A percentile compares a stretch with the other conserved stretches of the same genome.
Evolutionary conservation across 2,329 filamentous ascomycete genomes (phyloP).

Genomic region (Salinomyces thailandicus): DNA sequence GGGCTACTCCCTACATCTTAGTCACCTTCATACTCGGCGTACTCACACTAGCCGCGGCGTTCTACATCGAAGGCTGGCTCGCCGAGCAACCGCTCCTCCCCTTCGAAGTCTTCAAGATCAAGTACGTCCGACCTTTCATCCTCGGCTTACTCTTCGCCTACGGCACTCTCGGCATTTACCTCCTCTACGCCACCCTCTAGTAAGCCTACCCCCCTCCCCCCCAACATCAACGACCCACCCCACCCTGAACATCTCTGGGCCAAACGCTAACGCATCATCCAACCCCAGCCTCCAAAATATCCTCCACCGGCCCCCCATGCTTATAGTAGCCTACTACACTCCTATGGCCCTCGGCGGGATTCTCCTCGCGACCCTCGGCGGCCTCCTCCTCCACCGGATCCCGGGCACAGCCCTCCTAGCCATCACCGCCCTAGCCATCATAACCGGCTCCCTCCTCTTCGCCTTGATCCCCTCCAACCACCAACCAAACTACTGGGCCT

Average conservation of each 20-base stretch:
- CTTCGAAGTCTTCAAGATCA: slow-evolving; percentile 56
- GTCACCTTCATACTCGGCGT: slow-evolving; percentile 54
- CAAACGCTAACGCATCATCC: no score
- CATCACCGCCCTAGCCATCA: slow-evolving; percentile 50
- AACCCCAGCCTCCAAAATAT: slow-evolving; percentile 54
- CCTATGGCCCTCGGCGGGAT: slow-evolving; percentile 60
- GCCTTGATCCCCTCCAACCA: slow-evolving; percentile 48
- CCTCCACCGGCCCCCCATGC: slow-evolving; percentile 49
- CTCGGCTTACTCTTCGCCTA: slow-evolving; percentile 55
- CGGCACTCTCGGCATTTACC: slow-evolving; percentile 56
- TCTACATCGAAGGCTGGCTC: slow-evolving; percentile 65
- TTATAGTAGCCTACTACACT: slow-evolving; percentile 57
- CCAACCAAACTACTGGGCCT: slow-evolving; percentile 58
- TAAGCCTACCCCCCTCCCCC: slow-evolving; percentile 28
- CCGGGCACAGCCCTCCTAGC: slow-evolving; percentile 53
- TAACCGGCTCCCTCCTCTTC: slow-evolving; percentile 51
- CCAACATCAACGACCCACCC: background rate
- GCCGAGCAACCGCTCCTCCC: slow-evolving; percentile 59
- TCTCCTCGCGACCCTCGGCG: slow-evolving; percentile 51
- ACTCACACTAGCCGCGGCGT: slow-evolving; percentile 47
- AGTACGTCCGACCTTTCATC: slow-evolving; percentile 56
- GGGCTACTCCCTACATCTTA: slow-evolving; percentile 64
- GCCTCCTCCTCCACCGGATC: slow-evolving; percentile 56
- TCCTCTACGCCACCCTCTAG: slow-evolving; percentile 62
- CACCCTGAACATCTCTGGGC: no score